phyloP scores from a whole-genome alignment of 2,329 filamentous ascomycete species.

The Xylaria sp. region DNA sequence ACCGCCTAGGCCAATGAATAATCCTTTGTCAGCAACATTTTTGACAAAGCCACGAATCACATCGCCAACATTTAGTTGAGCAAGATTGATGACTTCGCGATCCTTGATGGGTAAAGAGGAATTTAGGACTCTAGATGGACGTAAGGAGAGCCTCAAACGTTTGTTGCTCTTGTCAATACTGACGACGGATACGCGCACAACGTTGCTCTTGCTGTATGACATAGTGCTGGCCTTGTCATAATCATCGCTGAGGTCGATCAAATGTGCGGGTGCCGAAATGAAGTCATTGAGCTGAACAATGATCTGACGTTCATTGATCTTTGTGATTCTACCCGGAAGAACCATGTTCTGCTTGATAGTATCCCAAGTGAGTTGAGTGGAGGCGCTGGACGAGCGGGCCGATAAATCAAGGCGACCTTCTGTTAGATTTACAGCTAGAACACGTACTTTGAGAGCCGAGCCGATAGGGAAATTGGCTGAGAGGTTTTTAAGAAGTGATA shows the following conservation, averaged over 20 bases:
- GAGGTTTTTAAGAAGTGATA: slow-evolving; percentile 80
- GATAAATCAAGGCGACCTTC: slow-evolving; percentile 85
- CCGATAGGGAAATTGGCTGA: slow-evolving; percentile 86
- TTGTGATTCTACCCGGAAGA: slow-evolving; percentile 84
- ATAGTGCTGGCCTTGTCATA: slow-evolving; percentile 82
- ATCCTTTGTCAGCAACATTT: slow-evolving; percentile 86
- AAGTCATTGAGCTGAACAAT: slow-evolving; percentile 86
- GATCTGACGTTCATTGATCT: slow-evolving; percentile 83
- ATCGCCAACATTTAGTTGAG: slow-evolving; percentile 80
- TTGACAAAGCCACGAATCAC: slow-evolving; percentile 92
- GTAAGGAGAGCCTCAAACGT: slow-evolving; percentile 80
- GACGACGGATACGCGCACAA: slow-evolving; percentile 87
- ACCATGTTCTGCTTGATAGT: slow-evolving; percentile 83
- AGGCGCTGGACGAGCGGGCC: slow-evolving; percentile 72
- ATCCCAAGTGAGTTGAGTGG: slow-evolving; percentile 71
- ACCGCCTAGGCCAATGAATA: slow-evolving; percentile 87
- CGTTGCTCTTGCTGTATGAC: slow-evolving; percentile 82
- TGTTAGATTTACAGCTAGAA: slow-evolving; percentile 76
- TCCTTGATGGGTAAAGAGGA: slow-evolving; percentile 85
- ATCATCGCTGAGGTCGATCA: slow-evolving; percentile 88
- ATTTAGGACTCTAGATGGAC: slow-evolving; percentile 89
- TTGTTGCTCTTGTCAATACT: slow-evolving; percentile 87
- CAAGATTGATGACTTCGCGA: slow-evolving; percentile 76
- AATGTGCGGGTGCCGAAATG: slow-evolving; percentile 81
- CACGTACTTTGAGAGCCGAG: slow-evolving; percentile 84